These are phyloP conservation scores for Solanum peruvianum DNA, from an alignment of 257 asterid genomes.

Conservation along the genomic window DNA sequence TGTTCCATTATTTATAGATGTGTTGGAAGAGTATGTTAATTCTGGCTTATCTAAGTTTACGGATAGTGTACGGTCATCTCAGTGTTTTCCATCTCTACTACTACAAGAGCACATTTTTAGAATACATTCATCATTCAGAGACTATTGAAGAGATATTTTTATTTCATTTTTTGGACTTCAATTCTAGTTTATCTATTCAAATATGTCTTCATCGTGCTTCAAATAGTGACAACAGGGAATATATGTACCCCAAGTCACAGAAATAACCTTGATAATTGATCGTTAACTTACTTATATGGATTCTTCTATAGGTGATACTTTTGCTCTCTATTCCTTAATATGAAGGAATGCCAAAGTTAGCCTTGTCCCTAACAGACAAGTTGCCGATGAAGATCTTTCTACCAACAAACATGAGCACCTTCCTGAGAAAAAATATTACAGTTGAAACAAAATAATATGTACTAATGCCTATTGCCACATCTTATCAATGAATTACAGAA, in stretches of 20 bases:
- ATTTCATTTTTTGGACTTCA: constrained; percentile 90
- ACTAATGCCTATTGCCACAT: no score
- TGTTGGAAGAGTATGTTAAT: constrained; percentile 74
- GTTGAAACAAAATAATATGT: no score
- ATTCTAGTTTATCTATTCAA: constrained; percentile 82
- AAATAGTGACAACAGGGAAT: constrained; percentile 93
- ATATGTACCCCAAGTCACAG: constrained; percentile 15
- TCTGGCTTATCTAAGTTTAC: constrained; percentile 66
- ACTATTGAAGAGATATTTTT: constrained; percentile 81
- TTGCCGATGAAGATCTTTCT: constrained; percentile 45
- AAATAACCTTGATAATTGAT: background rate
- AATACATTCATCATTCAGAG: constrained; percentile 87
- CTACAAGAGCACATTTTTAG: constrained; percentile 90
- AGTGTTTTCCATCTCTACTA: constrained; percentile 71
- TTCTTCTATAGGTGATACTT: no score
- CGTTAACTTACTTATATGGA: background rate
- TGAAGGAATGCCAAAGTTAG: constrained; percentile 44
- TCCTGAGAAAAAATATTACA: constrained; percentile 22
- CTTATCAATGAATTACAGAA: no score
- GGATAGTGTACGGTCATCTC: no score
- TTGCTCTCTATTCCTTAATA: no score
- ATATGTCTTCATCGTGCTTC: constrained; percentile 75
- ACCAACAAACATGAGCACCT: constrained; percentile 72
- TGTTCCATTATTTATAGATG: constrained; percentile 22
- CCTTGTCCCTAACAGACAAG: constrained; percentile 76